Evolutionary conservation across 352 stramenopile species (phyloP).

Genomic region (Phytophthora chlamydospora): DNA sequence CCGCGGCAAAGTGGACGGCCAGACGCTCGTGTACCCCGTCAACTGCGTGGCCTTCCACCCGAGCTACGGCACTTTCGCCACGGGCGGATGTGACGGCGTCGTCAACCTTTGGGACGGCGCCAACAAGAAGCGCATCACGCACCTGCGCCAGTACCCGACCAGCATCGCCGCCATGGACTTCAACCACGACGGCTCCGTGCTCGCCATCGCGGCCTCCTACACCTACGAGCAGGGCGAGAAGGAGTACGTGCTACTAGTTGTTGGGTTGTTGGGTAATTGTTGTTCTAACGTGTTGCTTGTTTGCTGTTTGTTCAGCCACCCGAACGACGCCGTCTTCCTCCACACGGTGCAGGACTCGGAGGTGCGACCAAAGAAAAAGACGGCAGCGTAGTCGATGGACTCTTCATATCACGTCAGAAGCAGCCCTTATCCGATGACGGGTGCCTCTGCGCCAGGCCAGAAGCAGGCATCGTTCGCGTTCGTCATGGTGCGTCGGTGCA

Average conservation of each 20-base stretch:
- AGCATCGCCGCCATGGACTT: conserved; percentile 95
- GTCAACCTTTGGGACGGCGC: conserved; percentile 95
- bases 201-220: conserved; percentile 96
- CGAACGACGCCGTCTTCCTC: conserved; percentile 94
- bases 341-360: conserved; percentile 89
- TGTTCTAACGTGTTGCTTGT: conserved; percentile 8
- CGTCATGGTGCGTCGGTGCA: conserved; percentile 1
- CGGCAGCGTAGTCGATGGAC: conserved; percentile 11
- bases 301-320: conserved; percentile 64
- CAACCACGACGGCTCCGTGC: conserved; percentile 90
- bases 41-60: conserved; percentile 98
- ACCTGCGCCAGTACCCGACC: conserved; percentile 84
- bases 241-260: conserved; percentile 65
- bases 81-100: conserved; percentile 93
- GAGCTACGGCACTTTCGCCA: conserved; percentile 94
- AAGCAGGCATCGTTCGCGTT: neutral
- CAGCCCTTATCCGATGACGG: no score
- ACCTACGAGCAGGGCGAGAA: conserved; percentile 98
- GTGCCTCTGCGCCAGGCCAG: no score
- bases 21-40: conserved; percentile 93
- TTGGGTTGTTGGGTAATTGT: conserved; percentile 1
- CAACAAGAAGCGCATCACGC: conserved; percentile 95
- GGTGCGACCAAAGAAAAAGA: conserved; percentile 82
- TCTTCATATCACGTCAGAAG: no score
- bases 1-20: conserved; percentile 84